These are phyloP conservation scores for Tylopilus plumbeoviolaceoides DNA, from an alignment of 768 basidiomycete genomes.

Conservation along the genomic window DNA sequence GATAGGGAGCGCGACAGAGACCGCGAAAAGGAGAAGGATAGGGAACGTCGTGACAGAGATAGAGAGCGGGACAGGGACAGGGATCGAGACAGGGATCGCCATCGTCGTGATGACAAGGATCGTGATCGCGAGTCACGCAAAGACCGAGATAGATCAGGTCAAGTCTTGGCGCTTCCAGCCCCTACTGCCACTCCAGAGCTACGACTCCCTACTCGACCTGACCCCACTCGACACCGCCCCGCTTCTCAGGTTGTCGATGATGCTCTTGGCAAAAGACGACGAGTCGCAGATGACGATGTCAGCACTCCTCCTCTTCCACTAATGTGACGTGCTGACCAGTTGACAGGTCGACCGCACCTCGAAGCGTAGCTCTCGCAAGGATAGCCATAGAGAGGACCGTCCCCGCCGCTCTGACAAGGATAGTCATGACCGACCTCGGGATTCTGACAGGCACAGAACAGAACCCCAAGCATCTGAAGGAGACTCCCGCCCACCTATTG, in stretches of 20 bases:
- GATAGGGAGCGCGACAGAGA: slow-evolving; percentile 39
- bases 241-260: slow-evolving; percentile 51
- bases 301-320: slow-evolving; percentile 25
- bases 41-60: slow-evolving; percentile 37
- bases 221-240: slow-evolving; percentile 51
- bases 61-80: slow-evolving; percentile 50
- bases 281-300: slow-evolving; percentile 72
- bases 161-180: slow-evolving; percentile 32
- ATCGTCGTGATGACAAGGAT: slow-evolving; percentile 59
- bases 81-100: slow-evolving; percentile 41
- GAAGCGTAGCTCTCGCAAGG: slow-evolving; percentile 81
- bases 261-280: slow-evolving; percentile 65
- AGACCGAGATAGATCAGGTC: slow-evolving; percentile 46
- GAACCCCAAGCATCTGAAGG: slow-evolving; percentile 57
- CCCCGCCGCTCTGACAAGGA: slow-evolving; percentile 69
- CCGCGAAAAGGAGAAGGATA: slow-evolving; percentile 39
- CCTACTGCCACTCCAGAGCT: slow-evolving; percentile 42
- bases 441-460: slow-evolving; percentile 61
- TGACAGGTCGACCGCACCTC: slow-evolving; percentile 64
- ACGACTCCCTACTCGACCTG: slow-evolving; percentile 58
- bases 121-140: slow-evolving; percentile 62
- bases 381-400: slow-evolving; percentile 72
- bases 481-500: slow-evolving; percentile 46
- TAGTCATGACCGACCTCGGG: slow-evolving; percentile 58
- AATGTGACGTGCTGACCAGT: slow-evolving; percentile 9